Evolutionary conservation across 1,284 basidiomycete genomes (phyloP).

Genomic region (Ustilago trichophora): DNA sequence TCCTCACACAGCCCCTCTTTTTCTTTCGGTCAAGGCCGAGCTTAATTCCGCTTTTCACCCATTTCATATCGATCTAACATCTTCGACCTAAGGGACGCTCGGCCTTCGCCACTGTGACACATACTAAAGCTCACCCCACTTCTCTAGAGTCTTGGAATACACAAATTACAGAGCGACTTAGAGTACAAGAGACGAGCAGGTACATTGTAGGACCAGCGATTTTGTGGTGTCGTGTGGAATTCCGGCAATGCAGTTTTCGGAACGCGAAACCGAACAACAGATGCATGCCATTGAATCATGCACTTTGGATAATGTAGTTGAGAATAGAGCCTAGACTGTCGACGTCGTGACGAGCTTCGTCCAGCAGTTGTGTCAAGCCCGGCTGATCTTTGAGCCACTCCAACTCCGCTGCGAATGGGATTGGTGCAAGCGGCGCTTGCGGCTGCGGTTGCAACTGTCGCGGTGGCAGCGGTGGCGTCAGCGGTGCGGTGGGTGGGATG

Average conservation of each 20-base stretch:
- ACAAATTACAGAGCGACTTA: background rate
- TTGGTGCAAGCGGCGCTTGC: background rate
- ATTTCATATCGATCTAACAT: constrained; percentile 4
- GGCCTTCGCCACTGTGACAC: background rate
- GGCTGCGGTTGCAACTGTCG: background rate
- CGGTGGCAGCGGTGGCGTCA: background rate
- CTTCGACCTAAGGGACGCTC: background rate
- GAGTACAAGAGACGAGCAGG: constrained; percentile 1
- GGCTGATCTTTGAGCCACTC: constrained; percentile 39
- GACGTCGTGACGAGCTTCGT: constrained; percentile 36
- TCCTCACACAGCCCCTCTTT: background rate
- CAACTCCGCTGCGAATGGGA: constrained; percentile 26
- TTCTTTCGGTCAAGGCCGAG: constrained; percentile 3
- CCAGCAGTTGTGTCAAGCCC: constrained; percentile 24
- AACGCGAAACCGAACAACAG: too few species aligned
- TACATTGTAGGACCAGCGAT: background rate
- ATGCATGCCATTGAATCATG: constrained; percentile 2
- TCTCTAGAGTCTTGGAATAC: background rate
- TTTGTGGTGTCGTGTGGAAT: too few species aligned
- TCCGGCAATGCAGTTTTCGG: too few species aligned
- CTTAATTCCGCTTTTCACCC: background rate
- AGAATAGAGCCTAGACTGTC: constrained; percentile 41
- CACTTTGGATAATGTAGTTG: constrained; percentile 33
- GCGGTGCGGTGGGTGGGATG: background rate
- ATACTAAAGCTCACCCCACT: too few species aligned